Conservation (phyloP, 176 grass and related monocot species). For the Cenchrus americanus region DNA sequence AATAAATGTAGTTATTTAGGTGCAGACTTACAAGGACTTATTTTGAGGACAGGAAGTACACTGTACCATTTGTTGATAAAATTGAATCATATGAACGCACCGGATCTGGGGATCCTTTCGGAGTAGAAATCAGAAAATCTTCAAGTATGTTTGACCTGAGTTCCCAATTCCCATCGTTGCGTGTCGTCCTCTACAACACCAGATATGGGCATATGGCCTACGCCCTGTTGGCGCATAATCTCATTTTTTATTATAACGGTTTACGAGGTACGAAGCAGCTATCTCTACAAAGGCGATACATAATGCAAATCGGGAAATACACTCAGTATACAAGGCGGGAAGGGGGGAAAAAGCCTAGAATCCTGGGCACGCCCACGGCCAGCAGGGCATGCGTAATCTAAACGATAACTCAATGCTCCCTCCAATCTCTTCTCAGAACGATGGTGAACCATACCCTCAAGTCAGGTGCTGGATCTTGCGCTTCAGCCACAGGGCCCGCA, state of each 20-base stretch:
- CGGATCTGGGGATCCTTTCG: no score
- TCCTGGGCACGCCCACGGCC: slow-evolving; percentile 23
- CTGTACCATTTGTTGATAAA: no score
- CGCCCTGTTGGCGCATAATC: slow-evolving; percentile 8
- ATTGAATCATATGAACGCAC: no score
- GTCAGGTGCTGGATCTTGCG: slow-evolving; percentile 73
- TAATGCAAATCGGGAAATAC: slow-evolving; percentile 42
- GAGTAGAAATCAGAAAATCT: no score
- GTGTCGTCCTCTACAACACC: no score
- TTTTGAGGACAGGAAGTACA: no score
- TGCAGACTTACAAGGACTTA: no score
- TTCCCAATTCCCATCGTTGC: no score
- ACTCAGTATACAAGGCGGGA: slow-evolving; percentile 46
- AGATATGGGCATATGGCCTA: no score
- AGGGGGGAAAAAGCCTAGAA: slow-evolving; percentile 44
- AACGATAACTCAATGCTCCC: slow-evolving; percentile 15
- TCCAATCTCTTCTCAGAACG: slow-evolving; percentile 27
- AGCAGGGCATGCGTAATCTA: slow-evolving; percentile 34
- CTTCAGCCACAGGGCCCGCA: slow-evolving; percentile 75
- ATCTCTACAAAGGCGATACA: slow-evolving; percentile 47
- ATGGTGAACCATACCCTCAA: slow-evolving; percentile 19
- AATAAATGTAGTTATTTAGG: no score
- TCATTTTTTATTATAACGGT: slow-evolving; percentile 49
- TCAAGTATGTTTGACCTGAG: no score
- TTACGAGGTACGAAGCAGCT: slow-evolving; percentile 24